Evolutionary conservation across 2,329 filamentous ascomycete species (phyloP).

Genomic region (Fusarium chlamydosporum): DNA sequence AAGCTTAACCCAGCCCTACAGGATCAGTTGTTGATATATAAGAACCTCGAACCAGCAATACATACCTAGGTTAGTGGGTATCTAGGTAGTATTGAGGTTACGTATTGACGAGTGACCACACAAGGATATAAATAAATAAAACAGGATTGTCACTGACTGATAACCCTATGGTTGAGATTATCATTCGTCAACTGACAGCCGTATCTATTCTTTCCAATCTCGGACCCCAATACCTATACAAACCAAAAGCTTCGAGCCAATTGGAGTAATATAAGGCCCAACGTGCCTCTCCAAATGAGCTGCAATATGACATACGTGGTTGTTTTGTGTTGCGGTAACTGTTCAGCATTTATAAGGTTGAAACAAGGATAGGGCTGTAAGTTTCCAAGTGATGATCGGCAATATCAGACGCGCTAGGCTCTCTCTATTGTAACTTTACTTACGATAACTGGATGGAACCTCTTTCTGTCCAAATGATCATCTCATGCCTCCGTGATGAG

Average conservation of each 20-base stretch:
- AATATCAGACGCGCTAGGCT: not conserved
- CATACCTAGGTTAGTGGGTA: too few species aligned
- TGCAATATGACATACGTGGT: slow-evolving; percentile 1
- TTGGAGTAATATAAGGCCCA: not conserved
- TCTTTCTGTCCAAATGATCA: not conserved
- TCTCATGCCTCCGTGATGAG: slow-evolving; percentile 4
- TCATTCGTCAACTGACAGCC: not conserved
- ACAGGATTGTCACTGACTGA: not conserved
- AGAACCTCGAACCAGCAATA: not conserved
- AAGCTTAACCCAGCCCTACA: slow-evolving; percentile 11
- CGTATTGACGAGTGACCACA: not conserved
- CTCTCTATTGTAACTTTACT: not conserved
- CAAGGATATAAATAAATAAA: not conserved
- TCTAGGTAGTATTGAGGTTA: not conserved
- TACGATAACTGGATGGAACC: not conserved
- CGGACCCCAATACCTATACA: not conserved
- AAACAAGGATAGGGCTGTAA: slow-evolving; percentile 27
- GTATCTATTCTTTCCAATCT: not conserved
- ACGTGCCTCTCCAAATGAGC: slow-evolving; percentile 1
- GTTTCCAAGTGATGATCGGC: slow-evolving; percentile 14
- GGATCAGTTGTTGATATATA: not conserved
- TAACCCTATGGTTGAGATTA: too few species aligned
- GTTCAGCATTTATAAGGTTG: slow-evolving; percentile 4
- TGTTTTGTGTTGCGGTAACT: not conserved
- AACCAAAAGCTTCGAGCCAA: not conserved